These are phyloP conservation scores for Pinus taeda DNA, from an alignment of 75 land plant species.

Conservation along the genomic window DNA sequence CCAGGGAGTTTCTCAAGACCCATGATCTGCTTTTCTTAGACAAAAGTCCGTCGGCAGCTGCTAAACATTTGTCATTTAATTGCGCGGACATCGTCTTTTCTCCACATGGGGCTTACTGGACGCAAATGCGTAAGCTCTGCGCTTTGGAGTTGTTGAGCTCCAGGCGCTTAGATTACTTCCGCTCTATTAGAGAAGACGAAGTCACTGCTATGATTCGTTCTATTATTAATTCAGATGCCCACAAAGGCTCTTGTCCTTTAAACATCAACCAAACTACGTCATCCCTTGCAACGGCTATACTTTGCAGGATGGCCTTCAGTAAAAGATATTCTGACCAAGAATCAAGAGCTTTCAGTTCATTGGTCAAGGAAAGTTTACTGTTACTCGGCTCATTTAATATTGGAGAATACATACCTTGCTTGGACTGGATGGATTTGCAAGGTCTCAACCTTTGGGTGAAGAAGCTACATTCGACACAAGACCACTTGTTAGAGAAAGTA, in stretches of 20 bases:
- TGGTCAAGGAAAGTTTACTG: neutral
- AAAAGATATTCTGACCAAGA: neutral
- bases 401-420: slow-evolving; percentile 6
- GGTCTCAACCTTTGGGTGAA: neutral
- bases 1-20: slow-evolving; percentile 8
- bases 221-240: neutral
- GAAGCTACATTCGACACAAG: neutral
- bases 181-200: slow-evolving; percentile 17
- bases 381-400: neutral
- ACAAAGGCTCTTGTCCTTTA: neutral
- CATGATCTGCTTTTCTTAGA: slow-evolving; percentile 5
- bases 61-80: neutral
- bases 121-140: slow-evolving; percentile 22
- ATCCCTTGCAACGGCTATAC: neutral
- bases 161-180: slow-evolving; percentile 12
- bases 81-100: slow-evolving; percentile 1
- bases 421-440: neutral
- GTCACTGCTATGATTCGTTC: neutral
- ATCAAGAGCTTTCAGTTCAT: no score
- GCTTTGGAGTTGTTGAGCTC: slow-evolving; percentile 20
- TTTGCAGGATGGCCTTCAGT: neutral
- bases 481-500: slow-evolving; percentile 2
- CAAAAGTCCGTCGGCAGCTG: neutral
- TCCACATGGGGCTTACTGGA: slow-evolving; percentile 32
- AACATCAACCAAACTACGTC: neutral